Evolutionary conservation across 2,329 filamentous ascomycete species (phyloP), one percentile per base, ranked within the genome.

Genomic region (Fusarium veterinarium): DNA sequence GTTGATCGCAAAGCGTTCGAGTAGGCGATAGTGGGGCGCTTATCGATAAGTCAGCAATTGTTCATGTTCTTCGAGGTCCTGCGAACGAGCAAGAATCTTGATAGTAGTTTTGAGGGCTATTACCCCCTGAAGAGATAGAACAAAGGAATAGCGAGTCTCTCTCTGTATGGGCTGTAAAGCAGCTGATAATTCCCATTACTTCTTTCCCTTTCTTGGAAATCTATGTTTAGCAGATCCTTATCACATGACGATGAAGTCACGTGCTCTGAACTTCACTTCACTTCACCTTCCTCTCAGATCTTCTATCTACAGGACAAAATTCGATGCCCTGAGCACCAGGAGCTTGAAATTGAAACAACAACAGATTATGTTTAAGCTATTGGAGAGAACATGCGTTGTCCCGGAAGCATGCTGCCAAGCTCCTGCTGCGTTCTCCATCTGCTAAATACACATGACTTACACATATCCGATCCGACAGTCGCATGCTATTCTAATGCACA

Each of bases 11-110:
- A 67, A 72, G 57, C 68, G 61, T 77, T 76, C 78, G 30, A 68
- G 75, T 69, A 71, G 52, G 52, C 37, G 66, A 64, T 74, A 71
- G 74, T 73, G 77, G 71, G 71, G 46, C 73, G 45, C 72, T 80
- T 80, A 80, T 80, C 79, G 78, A 79, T 81, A 81, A 59, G 65
- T 20, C 25, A 20, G 8, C 9, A 19, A 37, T 49, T 20, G 17
- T 23, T 30, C 10, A 31, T 44, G 20, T 23, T 40, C 53, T 20
- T 25, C 17, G 12, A 31, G 30, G 13, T 16, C 30, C 31, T 35
- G 23, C 30, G n/a, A 56, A 46, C 13, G 17, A 35, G 49, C 30
- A 35, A 35, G 19, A 28, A 49, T 35, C 10, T 35, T 48, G 19
- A 20, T 37, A 33, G 10, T 28, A n/a, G 14, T 58, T 23, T 48